These are phyloP conservation scores for Beauveria varroae DNA, from an alignment of 2,329 filamentous ascomycete genomes.

Conservation along the genomic window DNA sequence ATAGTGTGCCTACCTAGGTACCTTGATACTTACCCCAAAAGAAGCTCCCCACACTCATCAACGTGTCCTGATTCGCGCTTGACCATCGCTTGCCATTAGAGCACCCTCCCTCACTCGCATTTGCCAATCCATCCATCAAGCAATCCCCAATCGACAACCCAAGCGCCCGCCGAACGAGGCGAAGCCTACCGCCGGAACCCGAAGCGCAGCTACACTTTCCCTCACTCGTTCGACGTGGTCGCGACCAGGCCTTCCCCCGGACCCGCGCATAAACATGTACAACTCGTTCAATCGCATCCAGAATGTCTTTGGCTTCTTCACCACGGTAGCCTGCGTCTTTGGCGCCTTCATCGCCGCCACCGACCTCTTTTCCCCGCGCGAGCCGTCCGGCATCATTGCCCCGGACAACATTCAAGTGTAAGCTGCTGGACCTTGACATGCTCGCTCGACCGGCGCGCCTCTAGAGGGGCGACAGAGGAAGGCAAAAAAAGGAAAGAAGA, in stretches of 20 bases:
- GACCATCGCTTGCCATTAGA: not conserved
- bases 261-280: slow-evolving; percentile 89
- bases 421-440: slow-evolving; percentile 19
- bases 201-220: not conserved
- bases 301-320: slow-evolving; percentile 97
- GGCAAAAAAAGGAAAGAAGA: not conserved
- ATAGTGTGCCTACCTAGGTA: too few relatives aligned
- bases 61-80: slow-evolving; percentile 11
- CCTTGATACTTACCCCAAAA: not conserved
- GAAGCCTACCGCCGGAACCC: not conserved
- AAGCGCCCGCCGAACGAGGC: not conserved
- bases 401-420: slow-evolving; percentile 83
- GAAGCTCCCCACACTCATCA: not conserved
- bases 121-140: slow-evolving; percentile 12
- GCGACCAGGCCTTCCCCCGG: not conserved
- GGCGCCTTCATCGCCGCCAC: slow-evolving; percentile 74
- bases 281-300: slow-evolving; percentile 78
- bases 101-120: slow-evolving; percentile 7
- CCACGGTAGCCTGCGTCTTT: slow-evolving; percentile 79
- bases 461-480: too few relatives aligned
- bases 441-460: too few relatives aligned
- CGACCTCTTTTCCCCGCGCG: slow-evolving; percentile 62
- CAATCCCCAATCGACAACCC: not conserved
- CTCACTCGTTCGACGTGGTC: not conserved
- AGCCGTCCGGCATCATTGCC: slow-evolving; percentile 55